A percentile compares a stretch with the other conserved stretches of the same genome.
Conservation (phyloP, 768 basidiomycete species). For the Mycena indigotica region DNA sequence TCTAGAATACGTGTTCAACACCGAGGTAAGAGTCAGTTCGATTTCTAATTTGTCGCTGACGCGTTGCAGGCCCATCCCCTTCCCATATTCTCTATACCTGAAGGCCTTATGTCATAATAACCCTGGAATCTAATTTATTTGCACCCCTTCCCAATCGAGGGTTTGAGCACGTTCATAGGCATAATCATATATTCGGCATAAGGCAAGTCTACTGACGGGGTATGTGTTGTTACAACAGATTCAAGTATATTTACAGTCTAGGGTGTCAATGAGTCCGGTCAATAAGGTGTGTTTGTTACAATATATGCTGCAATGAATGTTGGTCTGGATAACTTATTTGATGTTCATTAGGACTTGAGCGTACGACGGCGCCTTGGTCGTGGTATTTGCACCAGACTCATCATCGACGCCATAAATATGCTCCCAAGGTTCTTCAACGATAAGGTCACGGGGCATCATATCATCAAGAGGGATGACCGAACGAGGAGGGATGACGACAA, state of each 20-base stretch:
- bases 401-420: constrained; percentile 47
- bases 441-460: constrained; percentile 37
- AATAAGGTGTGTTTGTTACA: constrained; percentile 12
- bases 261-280: constrained; percentile 17
- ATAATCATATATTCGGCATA: constrained; percentile 13
- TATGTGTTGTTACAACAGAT: constrained; percentile 20
- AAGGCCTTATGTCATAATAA: constrained; percentile 6
- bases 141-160: not conserved
- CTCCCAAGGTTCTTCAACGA: constrained; percentile 62
- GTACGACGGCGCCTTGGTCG: constrained; percentile 40
- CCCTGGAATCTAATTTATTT: constrained; percentile 11
- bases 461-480: constrained; percentile 65
- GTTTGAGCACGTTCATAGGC: constrained; percentile 1
- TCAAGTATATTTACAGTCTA: constrained; percentile 21
- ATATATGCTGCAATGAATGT: not conserved
- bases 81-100: constrained; percentile 20
- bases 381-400: constrained; percentile 23
- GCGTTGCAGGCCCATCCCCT: constrained; percentile 21
- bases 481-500: constrained; percentile 57
- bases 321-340: constrained; percentile 17
- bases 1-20: constrained; percentile 24
- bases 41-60: not conserved
- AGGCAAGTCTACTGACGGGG: constrained; percentile 6
- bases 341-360: constrained; percentile 35
- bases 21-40: constrained; percentile 12